These are phyloP conservation scores for Pseudozyma hubeiensis DNA, from an alignment of 1,284 basidiomycete species.

Conservation along the genomic window DNA sequence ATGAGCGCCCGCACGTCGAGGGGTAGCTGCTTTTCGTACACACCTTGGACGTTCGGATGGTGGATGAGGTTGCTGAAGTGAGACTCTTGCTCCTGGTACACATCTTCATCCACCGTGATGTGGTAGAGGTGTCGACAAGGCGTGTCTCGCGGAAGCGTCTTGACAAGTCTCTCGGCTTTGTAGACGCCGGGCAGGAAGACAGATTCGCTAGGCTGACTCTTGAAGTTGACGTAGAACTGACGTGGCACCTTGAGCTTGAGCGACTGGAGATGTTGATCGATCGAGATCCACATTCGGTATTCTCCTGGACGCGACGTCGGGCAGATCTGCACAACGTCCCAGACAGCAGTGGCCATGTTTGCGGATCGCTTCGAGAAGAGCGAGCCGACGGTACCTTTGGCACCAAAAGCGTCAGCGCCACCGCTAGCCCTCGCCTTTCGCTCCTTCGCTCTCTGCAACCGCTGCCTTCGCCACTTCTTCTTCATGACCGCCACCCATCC, in stretches of 20 bases:
- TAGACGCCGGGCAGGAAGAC: slow-evolving; percentile 77
- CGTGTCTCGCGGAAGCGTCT: slow-evolving; percentile 83
- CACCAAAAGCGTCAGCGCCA: slow-evolving; percentile 9
- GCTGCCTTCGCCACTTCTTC: slow-evolving; percentile 80
- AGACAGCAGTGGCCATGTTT: slow-evolving; percentile 77
- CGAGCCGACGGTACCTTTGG: slow-evolving; percentile 69
- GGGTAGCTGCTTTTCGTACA: slow-evolving; percentile 93
- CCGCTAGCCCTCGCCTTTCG: slow-evolving; percentile 65
- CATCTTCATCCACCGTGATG: slow-evolving; percentile 83
- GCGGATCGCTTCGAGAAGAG: slow-evolving; percentile 82
- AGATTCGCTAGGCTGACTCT: slow-evolving; percentile 75
- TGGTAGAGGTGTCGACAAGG: slow-evolving; percentile 85
- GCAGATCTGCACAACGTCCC: slow-evolving; percentile 94
- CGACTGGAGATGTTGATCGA: slow-evolving; percentile 82
- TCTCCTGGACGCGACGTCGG: slow-evolving; percentile 82
- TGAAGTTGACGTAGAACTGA: slow-evolving; percentile 92
- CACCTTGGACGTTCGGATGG: slow-evolving; percentile 93
- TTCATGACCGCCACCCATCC: slow-evolving; percentile 85
- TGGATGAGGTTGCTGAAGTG: slow-evolving; percentile 93
- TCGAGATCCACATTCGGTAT: slow-evolving; percentile 88
- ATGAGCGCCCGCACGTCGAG: slow-evolving; percentile 85
- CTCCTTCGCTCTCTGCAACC: slow-evolving; percentile 68
- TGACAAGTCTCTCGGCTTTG: slow-evolving; percentile 78
- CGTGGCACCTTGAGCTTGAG: slow-evolving; percentile 87
- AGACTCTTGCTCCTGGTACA: slow-evolving; percentile 84